These are phyloP conservation scores for Emydomyces testavorans DNA, from an alignment of 2,329 filamentous ascomycete genomes.

Conservation along the genomic window DNA sequence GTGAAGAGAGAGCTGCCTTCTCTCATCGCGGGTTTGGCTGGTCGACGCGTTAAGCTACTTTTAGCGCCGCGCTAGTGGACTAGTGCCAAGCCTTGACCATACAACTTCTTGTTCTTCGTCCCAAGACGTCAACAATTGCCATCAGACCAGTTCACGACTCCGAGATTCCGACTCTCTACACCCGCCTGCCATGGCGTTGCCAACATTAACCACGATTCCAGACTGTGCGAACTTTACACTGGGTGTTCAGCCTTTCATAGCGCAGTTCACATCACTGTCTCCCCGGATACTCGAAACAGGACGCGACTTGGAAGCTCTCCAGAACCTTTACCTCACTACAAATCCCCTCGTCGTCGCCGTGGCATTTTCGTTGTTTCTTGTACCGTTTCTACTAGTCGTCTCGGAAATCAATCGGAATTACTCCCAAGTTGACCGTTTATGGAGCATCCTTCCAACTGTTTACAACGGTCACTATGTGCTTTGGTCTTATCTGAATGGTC, in stretches of 20 bases:
- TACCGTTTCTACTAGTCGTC: constrained; percentile 57
- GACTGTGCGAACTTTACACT: constrained; percentile 67
- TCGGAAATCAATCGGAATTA: constrained; percentile 88
- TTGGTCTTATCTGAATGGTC: constrained; percentile 67
- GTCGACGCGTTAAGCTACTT: constrained; percentile 13
- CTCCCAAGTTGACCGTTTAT: constrained; percentile 88
- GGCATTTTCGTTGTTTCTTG: constrained; percentile 59
- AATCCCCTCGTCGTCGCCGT: constrained; percentile 74
- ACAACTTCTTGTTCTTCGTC: neutral
- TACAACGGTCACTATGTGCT: constrained; percentile 73
- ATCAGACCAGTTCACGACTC: neutral
- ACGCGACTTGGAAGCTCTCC: constrained; percentile 50
- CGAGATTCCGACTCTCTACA: neutral
- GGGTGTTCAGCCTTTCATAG: constrained; percentile 63
- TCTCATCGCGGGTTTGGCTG: constrained; percentile 10
- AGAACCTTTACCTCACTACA: constrained; percentile 65
- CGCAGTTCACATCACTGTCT: constrained; percentile 60
- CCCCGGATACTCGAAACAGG: constrained; percentile 50
- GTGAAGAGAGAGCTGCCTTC: neutral
- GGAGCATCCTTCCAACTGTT: constrained; percentile 78
- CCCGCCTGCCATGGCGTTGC: constrained; percentile 49
- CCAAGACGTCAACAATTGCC: neutral
- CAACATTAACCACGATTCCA: constrained; percentile 51
- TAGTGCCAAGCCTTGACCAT: neutral
- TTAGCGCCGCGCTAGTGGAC: neutral